phyloP scores from a whole-genome alignment of 345 rosid genomes.

The Salix viminalis region DNA sequence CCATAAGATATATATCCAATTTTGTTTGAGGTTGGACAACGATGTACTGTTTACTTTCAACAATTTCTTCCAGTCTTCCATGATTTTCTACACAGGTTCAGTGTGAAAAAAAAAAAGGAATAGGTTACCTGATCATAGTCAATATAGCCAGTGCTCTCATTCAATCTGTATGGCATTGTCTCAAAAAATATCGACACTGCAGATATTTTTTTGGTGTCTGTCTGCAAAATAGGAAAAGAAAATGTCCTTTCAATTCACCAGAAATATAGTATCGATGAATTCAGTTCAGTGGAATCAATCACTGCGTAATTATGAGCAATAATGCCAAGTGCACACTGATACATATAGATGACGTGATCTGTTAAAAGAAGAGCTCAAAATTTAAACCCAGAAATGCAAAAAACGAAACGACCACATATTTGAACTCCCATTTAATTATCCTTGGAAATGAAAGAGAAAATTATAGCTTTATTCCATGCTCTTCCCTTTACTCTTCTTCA shows the following conservation, averaged over 20 bases:
- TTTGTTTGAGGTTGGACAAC: not conserved
- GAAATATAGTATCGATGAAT: not conserved
- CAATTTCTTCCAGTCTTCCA: not conserved
- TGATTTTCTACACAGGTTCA: not conserved
- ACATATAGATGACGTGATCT: not conserved
- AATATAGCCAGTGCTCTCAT: slow-evolving; percentile 91
- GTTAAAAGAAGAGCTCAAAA: not conserved
- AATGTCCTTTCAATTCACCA: not conserved
- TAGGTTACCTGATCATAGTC: slow-evolving; percentile 86
- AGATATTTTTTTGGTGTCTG: slow-evolving; percentile 96
- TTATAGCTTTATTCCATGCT: not conserved
- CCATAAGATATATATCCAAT: not conserved
- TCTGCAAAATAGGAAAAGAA: slow-evolving; percentile 48
- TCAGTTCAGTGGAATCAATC: not conserved
- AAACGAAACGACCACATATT: not conserved
- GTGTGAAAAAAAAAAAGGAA: not conserved
- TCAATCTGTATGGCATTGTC: slow-evolving; percentile 95
- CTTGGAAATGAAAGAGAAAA: not conserved
- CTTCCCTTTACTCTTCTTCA: not conserved
- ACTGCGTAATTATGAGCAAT: not conserved
- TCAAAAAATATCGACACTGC: slow-evolving; percentile 98
- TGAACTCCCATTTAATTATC: not conserved
- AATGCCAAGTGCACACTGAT: not conserved
- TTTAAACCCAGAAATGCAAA: too few relatives aligned
- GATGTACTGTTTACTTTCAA: not conserved